Evolutionary conservation across 192 early-diverging fungal genomes (phyloP).

Genomic region (Backusella mclennaniae): DNA sequence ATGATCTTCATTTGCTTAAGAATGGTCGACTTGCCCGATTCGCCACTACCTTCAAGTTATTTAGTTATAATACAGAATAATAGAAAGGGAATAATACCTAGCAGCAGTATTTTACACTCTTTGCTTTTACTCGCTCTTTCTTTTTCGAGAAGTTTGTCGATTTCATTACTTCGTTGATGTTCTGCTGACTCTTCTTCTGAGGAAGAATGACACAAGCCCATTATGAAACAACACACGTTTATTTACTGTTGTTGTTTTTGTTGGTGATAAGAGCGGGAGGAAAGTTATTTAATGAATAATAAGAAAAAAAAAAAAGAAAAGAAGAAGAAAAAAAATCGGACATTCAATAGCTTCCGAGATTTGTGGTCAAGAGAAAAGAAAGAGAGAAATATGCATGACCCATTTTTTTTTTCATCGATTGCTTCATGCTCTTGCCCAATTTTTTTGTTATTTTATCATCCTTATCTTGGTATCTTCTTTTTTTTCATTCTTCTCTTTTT

Average conservation of each 20-base stretch:
- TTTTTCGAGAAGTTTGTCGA: constrained; percentile 64
- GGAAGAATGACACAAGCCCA: constrained; percentile 66
- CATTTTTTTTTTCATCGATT: not conserved
- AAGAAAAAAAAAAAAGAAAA: not conserved
- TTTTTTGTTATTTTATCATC: no score
- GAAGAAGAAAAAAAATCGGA: not conserved
- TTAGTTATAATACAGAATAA: no score
- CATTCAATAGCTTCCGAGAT: not conserved
- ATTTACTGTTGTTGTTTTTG: not conserved
- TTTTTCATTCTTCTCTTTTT: not conserved
- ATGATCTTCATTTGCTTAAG: constrained; percentile 98
- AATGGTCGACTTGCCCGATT: constrained; percentile 95
- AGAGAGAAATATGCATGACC: not conserved
- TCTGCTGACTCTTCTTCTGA: constrained; percentile 50
- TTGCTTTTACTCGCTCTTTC: constrained; percentile 57
- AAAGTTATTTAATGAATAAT: not conserved
- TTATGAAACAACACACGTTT: constrained; percentile 18
- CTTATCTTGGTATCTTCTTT: no score
- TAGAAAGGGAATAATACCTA: constrained; percentile 46
- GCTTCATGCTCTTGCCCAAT: not conserved
- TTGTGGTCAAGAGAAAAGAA: not conserved
- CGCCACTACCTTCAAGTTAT: constrained; percentile 68
- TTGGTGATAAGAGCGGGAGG: not conserved
- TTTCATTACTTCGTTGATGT: constrained; percentile 50
- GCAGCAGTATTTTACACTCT: constrained; percentile 73